phyloP scores from a whole-genome alignment of 495 filamentous ascomycete species.

The Neurospora sp. region DNA sequence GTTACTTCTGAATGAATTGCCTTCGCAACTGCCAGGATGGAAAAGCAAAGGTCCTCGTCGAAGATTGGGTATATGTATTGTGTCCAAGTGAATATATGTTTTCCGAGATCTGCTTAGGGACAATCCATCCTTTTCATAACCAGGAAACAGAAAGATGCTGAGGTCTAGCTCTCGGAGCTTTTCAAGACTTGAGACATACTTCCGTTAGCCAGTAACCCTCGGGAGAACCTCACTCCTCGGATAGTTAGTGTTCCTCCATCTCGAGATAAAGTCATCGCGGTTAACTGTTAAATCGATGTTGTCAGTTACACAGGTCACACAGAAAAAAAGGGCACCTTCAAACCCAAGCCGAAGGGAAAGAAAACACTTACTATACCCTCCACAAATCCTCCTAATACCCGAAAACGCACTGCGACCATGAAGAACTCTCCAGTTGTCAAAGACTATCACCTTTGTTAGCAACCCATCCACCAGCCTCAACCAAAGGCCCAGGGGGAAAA shows the following conservation, averaged over 20 bases:
- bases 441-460: conserved; percentile 42
- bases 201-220: conserved; percentile 24
- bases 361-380: conserved; percentile 64
- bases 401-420: conserved; percentile 76
- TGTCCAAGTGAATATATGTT: too few relatives aligned
- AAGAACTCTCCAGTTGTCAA: conserved; percentile 92
- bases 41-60: too few relatives aligned
- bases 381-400: conserved; percentile 78
- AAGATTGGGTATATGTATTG: too few relatives aligned
- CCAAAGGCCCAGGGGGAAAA: background rate
- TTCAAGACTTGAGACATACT: too few relatives aligned
- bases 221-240: conserved; percentile 43
- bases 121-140: too few relatives aligned
- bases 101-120: too few relatives aligned
- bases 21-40: too few relatives aligned
- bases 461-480: background rate
- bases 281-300: conserved; percentile 46
- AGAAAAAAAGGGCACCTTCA: background rate
- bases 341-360: background rate
- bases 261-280: conserved; percentile 76
- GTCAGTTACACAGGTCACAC: conserved; percentile 10
- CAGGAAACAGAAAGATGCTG: too few relatives aligned
- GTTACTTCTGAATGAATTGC: too few relatives aligned
- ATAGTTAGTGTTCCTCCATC: conserved; percentile 61
- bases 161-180: too few relatives aligned